A percentile compares a stretch with the other conserved stretches of the same genome.
Conservation (phyloP, 441 rosid genomes). For the Arabidopsis lyrata region DNA sequence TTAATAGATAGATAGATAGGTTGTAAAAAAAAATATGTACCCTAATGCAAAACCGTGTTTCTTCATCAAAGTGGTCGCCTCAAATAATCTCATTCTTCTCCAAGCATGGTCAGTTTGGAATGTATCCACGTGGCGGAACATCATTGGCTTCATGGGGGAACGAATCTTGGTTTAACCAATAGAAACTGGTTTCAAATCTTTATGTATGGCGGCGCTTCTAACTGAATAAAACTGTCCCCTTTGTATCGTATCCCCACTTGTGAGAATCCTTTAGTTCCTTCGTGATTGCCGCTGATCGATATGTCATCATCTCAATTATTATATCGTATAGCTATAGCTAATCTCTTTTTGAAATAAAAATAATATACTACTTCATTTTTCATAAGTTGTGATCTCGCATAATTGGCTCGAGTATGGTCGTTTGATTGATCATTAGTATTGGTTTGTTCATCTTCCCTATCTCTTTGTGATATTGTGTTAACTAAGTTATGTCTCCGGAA, state of each 20-base stretch:
- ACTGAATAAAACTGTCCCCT: constrained; percentile 42
- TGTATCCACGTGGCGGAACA: constrained; percentile 12
- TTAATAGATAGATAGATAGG: constrained; percentile 28
- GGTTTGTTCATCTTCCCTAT: background rate
- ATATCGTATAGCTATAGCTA: background rate
- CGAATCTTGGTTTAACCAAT: constrained; percentile 39
- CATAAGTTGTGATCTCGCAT: no score
- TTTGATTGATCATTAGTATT: background rate
- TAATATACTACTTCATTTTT: no score
- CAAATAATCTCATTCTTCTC: constrained; percentile 43
- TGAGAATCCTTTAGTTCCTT: constrained; percentile 20
- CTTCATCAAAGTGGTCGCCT: constrained; percentile 43
- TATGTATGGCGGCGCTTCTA: constrained; percentile 46
- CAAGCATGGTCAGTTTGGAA: constrained; percentile 46
- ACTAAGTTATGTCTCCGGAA: no score
- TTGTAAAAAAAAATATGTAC: background rate
- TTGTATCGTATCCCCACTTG: constrained; percentile 36
- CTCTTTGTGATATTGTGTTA: background rate
- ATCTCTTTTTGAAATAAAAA: background rate
- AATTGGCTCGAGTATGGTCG: no score
- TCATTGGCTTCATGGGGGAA: constrained; percentile 30
- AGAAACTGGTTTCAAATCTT: constrained; percentile 17
- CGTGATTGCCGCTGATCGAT: constrained; percentile 18
- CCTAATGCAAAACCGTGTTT: constrained; percentile 29
- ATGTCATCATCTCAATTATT: background rate